Conservation (phyloP, 371 early-diverging fungal species). For the Mortierella sp. region DNA sequence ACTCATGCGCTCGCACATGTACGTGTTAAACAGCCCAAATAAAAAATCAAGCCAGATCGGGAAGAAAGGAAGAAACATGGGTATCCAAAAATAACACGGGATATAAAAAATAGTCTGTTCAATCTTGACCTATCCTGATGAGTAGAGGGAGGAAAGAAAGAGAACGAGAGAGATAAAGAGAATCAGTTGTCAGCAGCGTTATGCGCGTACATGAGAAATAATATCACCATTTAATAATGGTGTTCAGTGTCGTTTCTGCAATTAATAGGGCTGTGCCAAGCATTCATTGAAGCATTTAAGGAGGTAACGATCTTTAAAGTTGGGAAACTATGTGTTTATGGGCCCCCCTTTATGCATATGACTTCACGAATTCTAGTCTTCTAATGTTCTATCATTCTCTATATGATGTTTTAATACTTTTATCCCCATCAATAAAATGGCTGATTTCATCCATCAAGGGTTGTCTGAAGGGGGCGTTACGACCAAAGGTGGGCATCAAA, state of each 20-base stretch:
- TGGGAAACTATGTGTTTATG: too few relatives aligned
- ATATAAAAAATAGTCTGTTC: not conserved
- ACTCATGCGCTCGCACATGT: not conserved
- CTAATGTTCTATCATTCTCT: not conserved
- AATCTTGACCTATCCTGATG: too few relatives aligned
- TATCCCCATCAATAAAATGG: constrained; percentile 35
- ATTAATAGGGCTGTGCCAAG: too few relatives aligned
- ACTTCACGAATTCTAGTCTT: too few relatives aligned
- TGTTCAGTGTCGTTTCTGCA: too few relatives aligned
- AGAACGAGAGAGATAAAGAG: not conserved
- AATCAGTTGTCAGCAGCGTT: too few relatives aligned
- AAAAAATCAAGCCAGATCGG: not conserved
- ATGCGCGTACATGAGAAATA: too few relatives aligned
- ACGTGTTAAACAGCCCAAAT: not conserved
- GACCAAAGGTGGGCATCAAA: constrained; percentile 31
- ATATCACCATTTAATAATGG: too few relatives aligned
- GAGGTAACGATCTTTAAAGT: too few relatives aligned
- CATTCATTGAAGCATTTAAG: too few relatives aligned
- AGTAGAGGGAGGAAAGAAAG: too few relatives aligned
- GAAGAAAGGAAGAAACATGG: not conserved
- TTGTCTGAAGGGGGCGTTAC: constrained; percentile 20
- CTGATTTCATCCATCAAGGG: constrained; percentile 35
- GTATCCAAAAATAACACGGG: constrained; percentile 10
- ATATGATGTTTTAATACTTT: not conserved
- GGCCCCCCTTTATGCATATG: too few relatives aligned